phyloP scores from a whole-genome alignment of 495 filamentous ascomycete genomes.

The Tetracladium setigerum region DNA sequence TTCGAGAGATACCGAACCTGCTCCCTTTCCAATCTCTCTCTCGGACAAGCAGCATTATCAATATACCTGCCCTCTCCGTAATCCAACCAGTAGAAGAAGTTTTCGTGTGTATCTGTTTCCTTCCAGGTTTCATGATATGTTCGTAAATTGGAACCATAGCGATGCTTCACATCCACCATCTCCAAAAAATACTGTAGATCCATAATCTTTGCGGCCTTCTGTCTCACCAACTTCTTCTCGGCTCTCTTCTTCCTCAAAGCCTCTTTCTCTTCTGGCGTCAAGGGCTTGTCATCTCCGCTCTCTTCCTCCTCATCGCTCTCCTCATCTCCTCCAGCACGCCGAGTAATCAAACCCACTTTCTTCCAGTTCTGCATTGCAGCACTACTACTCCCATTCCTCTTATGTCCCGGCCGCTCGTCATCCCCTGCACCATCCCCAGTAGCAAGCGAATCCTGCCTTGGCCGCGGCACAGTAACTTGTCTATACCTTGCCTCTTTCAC shows the following conservation, averaged over 20 bases:
- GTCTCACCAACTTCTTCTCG: conserved; percentile 35
- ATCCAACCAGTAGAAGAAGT: conserved; percentile 97
- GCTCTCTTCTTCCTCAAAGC: conserved; percentile 33
- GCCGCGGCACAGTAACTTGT: conserved; percentile 39
- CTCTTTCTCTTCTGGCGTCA: conserved; percentile 28
- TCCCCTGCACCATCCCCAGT: background rate
- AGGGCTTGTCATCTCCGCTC: conserved; percentile 26
- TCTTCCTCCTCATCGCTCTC: conserved; percentile 31
- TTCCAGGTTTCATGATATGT: conserved; percentile 84
- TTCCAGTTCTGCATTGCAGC: conserved; percentile 66
- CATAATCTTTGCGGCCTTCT: conserved; percentile 66
- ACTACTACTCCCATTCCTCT: conserved; percentile 15
- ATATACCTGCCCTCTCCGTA: conserved; percentile 60
- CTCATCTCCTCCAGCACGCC: conserved; percentile 58
- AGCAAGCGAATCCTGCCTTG: conserved; percentile 22
- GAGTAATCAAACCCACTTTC: conserved; percentile 59
- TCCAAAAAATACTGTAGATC: conserved; percentile 87
- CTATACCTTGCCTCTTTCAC: conserved; percentile 58
- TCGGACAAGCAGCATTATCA: conserved; percentile 50
- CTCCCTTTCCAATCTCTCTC: conserved; percentile 59
- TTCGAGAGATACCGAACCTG: conserved; percentile 65
- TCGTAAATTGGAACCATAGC: conserved; percentile 79
- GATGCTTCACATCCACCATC: conserved; percentile 86
- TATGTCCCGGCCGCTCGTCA: conserved; percentile 9
- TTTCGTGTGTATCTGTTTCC: conserved; percentile 63